Percentiles rank a stretch among this genome's conserved stretches.
These are phyloP conservation scores for Termitomyces sp. DNA, from an alignment of 768 basidiomycete genomes.

Conservation along the genomic window DNA sequence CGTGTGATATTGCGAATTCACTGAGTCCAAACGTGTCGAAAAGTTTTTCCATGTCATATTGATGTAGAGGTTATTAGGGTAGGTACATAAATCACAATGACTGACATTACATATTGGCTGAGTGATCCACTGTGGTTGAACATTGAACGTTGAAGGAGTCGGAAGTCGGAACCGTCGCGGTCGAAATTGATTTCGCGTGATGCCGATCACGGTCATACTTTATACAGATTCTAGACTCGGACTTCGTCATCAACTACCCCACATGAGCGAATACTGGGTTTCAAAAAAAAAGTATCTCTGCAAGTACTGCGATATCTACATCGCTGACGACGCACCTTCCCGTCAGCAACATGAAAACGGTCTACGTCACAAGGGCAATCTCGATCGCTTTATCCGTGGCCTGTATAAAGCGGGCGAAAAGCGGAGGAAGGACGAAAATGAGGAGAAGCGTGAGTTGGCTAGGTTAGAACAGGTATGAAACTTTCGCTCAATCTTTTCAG, in stretches of 20 bases:
- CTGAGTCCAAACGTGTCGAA: too few relatives aligned
- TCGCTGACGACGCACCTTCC: slow-evolving; percentile 94
- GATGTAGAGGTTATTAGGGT: not conserved
- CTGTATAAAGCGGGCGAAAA: slow-evolving; percentile 93
- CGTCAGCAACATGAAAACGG: slow-evolving; percentile 91
- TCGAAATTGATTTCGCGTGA: too few relatives aligned
- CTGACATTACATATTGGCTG: not conserved
- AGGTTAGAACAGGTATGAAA: slow-evolving; percentile 72
- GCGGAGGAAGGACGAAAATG: slow-evolving; percentile 78
- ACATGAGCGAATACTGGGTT: slow-evolving; percentile 92
- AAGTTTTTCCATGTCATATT: not conserved
- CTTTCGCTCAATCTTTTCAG: not conserved
- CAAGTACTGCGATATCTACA: slow-evolving; percentile 97
- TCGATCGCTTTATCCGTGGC: slow-evolving; percentile 87
- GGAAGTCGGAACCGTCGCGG: not conserved
- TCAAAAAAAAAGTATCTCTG: slow-evolving; percentile 91
- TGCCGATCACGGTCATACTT: not conserved
- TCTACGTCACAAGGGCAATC: slow-evolving; percentile 89
- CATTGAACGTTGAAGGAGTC: too few relatives aligned
- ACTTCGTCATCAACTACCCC: slow-evolving; percentile 2
- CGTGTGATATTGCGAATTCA: not conserved
- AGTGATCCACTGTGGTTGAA: not conserved
- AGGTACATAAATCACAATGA: not conserved
- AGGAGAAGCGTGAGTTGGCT: slow-evolving; percentile 86
- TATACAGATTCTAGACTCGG: not conserved